Base-by-base conservation (phyloP, 805 yeast species). In the Kodamaea sagamina region DNA sequence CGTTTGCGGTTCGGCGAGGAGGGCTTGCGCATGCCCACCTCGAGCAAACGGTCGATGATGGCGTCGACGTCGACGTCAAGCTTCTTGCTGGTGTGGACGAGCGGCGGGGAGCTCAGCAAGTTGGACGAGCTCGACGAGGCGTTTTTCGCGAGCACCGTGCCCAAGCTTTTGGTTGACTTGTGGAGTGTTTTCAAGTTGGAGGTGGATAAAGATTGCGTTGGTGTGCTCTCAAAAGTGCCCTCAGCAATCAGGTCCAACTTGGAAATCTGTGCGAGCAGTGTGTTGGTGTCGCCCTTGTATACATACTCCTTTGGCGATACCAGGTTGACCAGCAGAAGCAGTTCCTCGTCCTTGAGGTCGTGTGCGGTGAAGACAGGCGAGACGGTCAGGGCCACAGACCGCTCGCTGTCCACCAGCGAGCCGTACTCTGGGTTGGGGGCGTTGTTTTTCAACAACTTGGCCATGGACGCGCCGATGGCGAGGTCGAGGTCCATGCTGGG, bases 11-110 rank as follows among this genome's bases (percentile, higher is more conserved):
- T 21, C 18, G 26, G 16, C 15, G 22, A 13, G 12, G 70, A 10
- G 6, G 44, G 12, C 18, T 48, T 49, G 31, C 44, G 46, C 46
- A 45, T 61, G 2, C 85, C 86, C 9, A 75, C 62, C 21, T 72
- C 74, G 27, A 84, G 65, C 44, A 86, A 64, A 46, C 75, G 77
- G 36, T 79, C 82, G 49, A 86, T 84, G 21, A 83, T 74, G 4
- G 75, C 65, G 60, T 86, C 90, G 18, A 86, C 56, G 56, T 84
- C 79, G 31, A 79, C 52, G n/a, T 65, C 68, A 34, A 53, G 37
- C 35, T 50, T 52, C 41, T 54, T 54, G 26, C 39, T 48, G 8
- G 58, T 46, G 37, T 42, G 39, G 27, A 51, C 26, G 24, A 54
- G 36, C 1, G 63, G 62, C 7, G 64, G 63, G 7, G 63, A 57